Evolutionary conservation across 2,329 filamentous ascomycete genomes (phyloP).

Genomic region (Paraphaeosphaeria sporulosa): DNA sequence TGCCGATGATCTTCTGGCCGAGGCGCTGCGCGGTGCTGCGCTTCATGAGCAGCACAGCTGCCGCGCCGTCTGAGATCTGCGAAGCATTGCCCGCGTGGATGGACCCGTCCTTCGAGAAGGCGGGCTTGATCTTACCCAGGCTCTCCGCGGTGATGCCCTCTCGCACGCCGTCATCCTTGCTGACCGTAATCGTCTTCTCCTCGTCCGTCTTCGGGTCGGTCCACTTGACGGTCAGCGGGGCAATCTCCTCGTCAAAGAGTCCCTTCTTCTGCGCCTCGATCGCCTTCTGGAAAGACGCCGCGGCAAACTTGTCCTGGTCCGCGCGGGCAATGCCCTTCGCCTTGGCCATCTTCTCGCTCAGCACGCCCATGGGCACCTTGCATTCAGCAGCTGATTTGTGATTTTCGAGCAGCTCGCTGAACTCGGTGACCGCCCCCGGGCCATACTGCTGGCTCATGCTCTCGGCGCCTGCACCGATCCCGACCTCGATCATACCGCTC

Average conservation of each 20-base stretch:
- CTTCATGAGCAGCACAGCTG: slow-evolving; percentile 94
- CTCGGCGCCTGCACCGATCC: slow-evolving; percentile 93
- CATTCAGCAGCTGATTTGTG: slow-evolving; percentile 88
- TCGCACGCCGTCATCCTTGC: slow-evolving; percentile 86
- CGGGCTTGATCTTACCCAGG: slow-evolving; percentile 87
- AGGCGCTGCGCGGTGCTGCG: slow-evolving; percentile 88
- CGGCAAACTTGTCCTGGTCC: slow-evolving; percentile 90
- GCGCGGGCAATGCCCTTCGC: slow-evolving; percentile 75
- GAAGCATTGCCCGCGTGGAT: slow-evolving; percentile 97
- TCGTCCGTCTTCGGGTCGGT: slow-evolving; percentile 92
- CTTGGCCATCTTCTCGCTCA: slow-evolving; percentile 95
- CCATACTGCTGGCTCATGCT: slow-evolving; percentile 95
- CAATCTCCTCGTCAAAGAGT: slow-evolving; percentile 93
- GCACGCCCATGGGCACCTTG: slow-evolving; percentile 95
- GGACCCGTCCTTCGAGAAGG: slow-evolving; percentile 88
- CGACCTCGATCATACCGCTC: slow-evolving; percentile 91
- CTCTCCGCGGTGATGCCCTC: slow-evolving; percentile 85
- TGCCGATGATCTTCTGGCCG: slow-evolving; percentile 88
- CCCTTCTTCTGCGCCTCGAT: slow-evolving; percentile 82
- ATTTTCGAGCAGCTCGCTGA: slow-evolving; percentile 85
- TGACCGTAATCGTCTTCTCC: slow-evolving; percentile 81
- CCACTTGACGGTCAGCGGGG: slow-evolving; percentile 83
- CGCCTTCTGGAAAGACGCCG: slow-evolving; percentile 91
- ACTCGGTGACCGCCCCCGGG: slow-evolving; percentile 86
- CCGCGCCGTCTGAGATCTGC: slow-evolving; percentile 92